phyloP scores from a whole-genome alignment of 768 basidiomycete species.

The Trametes sanguinea region DNA sequence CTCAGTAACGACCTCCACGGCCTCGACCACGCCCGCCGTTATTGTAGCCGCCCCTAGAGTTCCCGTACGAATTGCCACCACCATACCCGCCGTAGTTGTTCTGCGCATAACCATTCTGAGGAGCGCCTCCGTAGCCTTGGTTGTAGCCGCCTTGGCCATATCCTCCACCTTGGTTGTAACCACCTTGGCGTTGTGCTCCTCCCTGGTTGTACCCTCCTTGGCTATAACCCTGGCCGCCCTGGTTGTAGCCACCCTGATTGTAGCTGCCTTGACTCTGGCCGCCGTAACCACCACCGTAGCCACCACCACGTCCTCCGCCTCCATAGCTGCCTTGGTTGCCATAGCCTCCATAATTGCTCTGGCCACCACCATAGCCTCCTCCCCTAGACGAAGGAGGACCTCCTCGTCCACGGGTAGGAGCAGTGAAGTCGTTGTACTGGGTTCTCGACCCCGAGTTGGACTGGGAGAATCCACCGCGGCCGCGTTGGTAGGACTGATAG shows the following conservation, averaged over 20 bases:
- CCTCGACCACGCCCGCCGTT: conserved; percentile 54
- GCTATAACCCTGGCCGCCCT: conserved; percentile 31
- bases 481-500: conserved; percentile 21
- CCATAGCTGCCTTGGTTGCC: conserved; percentile 18
- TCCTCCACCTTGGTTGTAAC: conserved; percentile 40
- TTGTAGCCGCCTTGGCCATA: conserved; percentile 37
- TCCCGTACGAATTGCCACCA: conserved; percentile 16
- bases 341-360: conserved; percentile 15
- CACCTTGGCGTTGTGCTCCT: conserved; percentile 3
- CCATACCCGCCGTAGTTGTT: conserved; percentile 23
- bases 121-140: conserved; percentile 15
- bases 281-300: conserved; percentile 26
- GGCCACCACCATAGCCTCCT: conserved; percentile 6
- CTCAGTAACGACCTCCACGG: conserved; percentile 47
- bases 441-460: conserved; percentile 12
- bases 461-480: conserved; percentile 17
- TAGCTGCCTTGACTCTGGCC: conserved; percentile 35
- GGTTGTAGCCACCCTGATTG: conserved; percentile 37
- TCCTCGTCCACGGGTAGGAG: conserved; percentile 24
- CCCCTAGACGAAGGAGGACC: conserved; percentile 26
- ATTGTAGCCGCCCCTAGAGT: conserved; percentile 28
- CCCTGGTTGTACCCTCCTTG: conserved; percentile 28
- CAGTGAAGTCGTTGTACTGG: conserved; percentile 29
- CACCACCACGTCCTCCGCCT: conserved; percentile 33
- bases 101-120: conserved; percentile 16